Conservation (phyloP, 225 moss, liverwort and hornwort species). For the Pleurozium schreberi region DNA sequence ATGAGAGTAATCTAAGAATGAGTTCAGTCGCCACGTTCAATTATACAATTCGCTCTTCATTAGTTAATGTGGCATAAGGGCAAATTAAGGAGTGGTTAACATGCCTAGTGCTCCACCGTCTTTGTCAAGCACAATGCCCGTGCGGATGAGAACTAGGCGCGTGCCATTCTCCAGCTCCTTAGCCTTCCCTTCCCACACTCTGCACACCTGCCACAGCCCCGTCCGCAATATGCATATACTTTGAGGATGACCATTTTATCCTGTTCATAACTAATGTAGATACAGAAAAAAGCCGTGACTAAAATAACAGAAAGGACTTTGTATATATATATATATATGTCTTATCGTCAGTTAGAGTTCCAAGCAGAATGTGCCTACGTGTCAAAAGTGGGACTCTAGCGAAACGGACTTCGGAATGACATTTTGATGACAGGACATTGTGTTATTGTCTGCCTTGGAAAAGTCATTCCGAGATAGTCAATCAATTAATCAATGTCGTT, state of each 20-base stretch:
- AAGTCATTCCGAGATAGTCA: not conserved
- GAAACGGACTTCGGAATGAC: not conserved
- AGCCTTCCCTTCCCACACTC: conserved; percentile 82
- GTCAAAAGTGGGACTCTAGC: conserved; percentile 47
- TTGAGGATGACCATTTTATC: not conserved
- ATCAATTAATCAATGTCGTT: not conserved
- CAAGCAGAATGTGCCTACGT: not conserved
- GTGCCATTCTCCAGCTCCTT: conserved; percentile 62
- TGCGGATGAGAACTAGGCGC: conserved; percentile 84
- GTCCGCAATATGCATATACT: not conserved
- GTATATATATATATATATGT: not conserved
- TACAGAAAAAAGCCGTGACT: not conserved
- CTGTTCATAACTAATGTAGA: not conserved
- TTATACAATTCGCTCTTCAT: not conserved
- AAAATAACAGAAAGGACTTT: not conserved
- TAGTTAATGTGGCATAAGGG: not conserved
- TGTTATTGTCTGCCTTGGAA: not conserved
- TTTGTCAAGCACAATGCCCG: conserved; percentile 91
- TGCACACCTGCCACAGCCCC: conserved; percentile 70
- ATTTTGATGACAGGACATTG: not conserved
- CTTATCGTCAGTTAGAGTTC: not conserved
- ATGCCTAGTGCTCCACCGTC: conserved; percentile 72
- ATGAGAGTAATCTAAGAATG: not conserved
- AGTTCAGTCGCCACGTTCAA: not conserved
- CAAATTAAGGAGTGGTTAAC: conserved; percentile 1